Conservation (phyloP, 805 yeast genomes). For the Debaryomyces tyrocola region DNA sequence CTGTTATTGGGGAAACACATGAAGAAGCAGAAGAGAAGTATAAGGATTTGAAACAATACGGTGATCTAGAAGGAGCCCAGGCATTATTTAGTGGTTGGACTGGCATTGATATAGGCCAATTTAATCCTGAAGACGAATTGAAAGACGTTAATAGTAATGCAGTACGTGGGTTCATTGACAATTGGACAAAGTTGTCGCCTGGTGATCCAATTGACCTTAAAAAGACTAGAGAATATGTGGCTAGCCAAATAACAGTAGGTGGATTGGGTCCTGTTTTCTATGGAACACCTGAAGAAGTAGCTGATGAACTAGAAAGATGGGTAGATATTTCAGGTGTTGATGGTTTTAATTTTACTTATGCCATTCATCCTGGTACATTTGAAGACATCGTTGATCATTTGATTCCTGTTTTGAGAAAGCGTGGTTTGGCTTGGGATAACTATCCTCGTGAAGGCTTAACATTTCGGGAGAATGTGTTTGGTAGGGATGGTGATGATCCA, state of each 20-base stretch:
- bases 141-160: constrained; percentile 32
- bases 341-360: constrained; percentile 43
- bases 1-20: constrained; percentile 39
- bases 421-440: constrained; percentile 37
- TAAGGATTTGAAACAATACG: constrained; percentile 28
- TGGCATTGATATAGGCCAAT: constrained; percentile 40
- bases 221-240: constrained; percentile 23
- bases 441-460: constrained; percentile 33
- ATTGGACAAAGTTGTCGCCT: constrained; percentile 31
- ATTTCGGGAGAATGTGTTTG: constrained; percentile 37
- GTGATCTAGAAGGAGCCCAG: constrained; percentile 42
- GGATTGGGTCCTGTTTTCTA: constrained; percentile 33
- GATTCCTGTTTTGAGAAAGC: constrained; percentile 35
- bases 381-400: constrained; percentile 37
- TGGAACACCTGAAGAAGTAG: constrained; percentile 39
- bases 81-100: constrained; percentile 42
- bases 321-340: constrained; percentile 39
- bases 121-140: constrained; percentile 29
- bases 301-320: constrained; percentile 40
- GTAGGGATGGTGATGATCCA: constrained; percentile 20
- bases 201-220: constrained; percentile 27
- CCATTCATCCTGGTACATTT: constrained; percentile 34
- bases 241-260: constrained; percentile 27
- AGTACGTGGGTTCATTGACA: constrained; percentile 28
- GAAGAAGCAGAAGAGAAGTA: constrained; percentile 42